phyloP scores from a whole-genome alignment of 139 green algal species.

The Chlorella ohadii region DNA sequence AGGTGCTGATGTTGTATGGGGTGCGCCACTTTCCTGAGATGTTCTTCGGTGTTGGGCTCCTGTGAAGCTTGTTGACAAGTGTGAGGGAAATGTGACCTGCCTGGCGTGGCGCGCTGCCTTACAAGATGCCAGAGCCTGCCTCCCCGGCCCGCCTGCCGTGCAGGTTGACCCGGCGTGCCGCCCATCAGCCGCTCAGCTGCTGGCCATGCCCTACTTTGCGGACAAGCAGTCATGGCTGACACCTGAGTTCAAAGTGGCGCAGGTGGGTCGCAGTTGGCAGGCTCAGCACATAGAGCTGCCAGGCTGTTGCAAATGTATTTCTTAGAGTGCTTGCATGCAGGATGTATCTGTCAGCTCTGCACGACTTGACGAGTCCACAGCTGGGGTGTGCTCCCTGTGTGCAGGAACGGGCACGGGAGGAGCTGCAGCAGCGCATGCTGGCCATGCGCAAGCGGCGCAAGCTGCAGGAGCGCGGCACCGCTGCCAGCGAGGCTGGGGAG shows the following conservation, averaged over 20 bases:
- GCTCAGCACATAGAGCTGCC: too few relatives aligned
- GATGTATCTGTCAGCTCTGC: too few relatives aligned
- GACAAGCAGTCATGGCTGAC: background rate
- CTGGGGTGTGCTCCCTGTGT: too few relatives aligned
- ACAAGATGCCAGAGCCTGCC: background rate
- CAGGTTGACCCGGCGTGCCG: constrained; percentile 60
- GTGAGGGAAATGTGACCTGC: background rate
- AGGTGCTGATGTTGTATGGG: too few relatives aligned
- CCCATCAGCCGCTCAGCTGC: constrained; percentile 53
- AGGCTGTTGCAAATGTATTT: too few relatives aligned
- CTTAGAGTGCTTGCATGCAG: too few relatives aligned
- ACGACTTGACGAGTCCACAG: too few relatives aligned
- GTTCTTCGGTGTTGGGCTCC: too few relatives aligned
- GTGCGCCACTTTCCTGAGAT: too few relatives aligned
- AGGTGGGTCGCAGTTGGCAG: background rate
- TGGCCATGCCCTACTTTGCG: constrained; percentile 64
- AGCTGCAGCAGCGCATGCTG: constrained; percentile 27
- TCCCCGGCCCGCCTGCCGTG: constrained; percentile 11
- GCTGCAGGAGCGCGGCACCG: constrained; percentile 10
- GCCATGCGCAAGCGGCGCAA: constrained; percentile 33
- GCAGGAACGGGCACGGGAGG: constrained; percentile 28
- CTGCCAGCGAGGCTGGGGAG: background rate
- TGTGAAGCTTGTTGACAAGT: background rate
- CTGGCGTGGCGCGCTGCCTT: background rate
- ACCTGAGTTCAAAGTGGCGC: constrained; percentile 11